Percentiles rank a stretch among this genome's conserved stretches.
These are phyloP conservation scores for Endogone sp. DNA, from an alignment of 192 early-diverging fungal species.

Conservation along the genomic window DNA sequence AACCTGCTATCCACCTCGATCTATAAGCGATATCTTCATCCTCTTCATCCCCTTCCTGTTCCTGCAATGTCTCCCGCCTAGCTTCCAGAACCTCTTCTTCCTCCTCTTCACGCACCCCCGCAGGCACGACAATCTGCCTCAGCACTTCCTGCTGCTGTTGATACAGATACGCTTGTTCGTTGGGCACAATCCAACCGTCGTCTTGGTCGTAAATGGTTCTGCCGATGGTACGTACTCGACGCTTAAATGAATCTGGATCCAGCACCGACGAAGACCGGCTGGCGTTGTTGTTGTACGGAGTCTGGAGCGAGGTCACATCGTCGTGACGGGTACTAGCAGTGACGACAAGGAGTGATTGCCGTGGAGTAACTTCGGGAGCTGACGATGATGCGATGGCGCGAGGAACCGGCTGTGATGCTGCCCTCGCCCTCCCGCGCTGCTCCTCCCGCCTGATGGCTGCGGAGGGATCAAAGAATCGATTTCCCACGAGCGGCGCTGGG, in stretches of 20 bases:
- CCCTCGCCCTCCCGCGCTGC: not conserved
- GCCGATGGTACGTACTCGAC: not conserved
- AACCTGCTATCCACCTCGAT: not conserved
- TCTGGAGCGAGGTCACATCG: not conserved
- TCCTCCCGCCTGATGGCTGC: not conserved
- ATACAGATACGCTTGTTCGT: not conserved
- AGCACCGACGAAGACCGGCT: not conserved
- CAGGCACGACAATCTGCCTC: not conserved
- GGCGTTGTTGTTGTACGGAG: not conserved
- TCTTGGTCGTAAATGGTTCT: not conserved
- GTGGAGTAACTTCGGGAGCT: not conserved
- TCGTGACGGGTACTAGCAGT: not conserved
- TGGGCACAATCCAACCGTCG: not conserved
- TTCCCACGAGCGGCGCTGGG: not conserved
- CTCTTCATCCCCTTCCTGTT: not conserved
- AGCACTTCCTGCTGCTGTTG: not conserved
- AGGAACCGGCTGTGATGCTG: not conserved
- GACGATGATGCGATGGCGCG: not conserved
- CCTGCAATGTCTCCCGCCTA: not conserved
- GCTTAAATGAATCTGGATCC: not conserved
- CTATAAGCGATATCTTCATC: not conserved
- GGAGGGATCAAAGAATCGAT: not conserved
- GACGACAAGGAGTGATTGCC: not conserved
- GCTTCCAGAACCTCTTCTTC: not conserved
- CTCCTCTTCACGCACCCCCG: not conserved